Base-by-base conservation (phyloP, 495 filamentous ascomycete species). In the Neurospora cerealis region DNA sequence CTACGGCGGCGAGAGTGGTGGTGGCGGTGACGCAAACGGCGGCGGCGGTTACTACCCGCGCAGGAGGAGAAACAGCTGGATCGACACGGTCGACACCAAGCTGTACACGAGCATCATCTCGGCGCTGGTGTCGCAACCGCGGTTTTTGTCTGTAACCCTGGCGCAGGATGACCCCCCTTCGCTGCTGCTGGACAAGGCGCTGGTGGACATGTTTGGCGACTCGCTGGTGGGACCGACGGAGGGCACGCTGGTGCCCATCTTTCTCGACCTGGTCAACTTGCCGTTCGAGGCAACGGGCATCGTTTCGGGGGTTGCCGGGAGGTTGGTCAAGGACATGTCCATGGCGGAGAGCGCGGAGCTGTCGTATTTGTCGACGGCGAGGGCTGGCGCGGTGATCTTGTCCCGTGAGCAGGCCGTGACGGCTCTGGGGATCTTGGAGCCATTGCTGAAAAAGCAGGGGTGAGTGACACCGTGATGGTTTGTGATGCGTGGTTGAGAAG, bases 271-370 rank as follows among this genome's bases (percentile, higher is more conserved):
- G 70, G 88, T 88, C 28, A 89, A 90, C 38, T 85, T 98, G 4
- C 93, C 95, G 1, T 86, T 94, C 32, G 95, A 97, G 81, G 94
- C 93, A 5, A 97, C 94, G 2, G 96, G 96, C 41, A 97, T 98
- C 71, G 93, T 98, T 42, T 97, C 93, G 76, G 95, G 95, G 9
- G 93, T 98, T 24, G 95, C 95, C 1, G 92, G 93, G 17, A 88
- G 88, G 74, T 85, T 97, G 48, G 92, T 93, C 2, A 88, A 81
- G 73, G 86, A 87, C 73, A 84, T 88, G 84, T 72, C 75, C 24
- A 87, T 86, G 76, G 71, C 77, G 17, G 84, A 84, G n/a, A 86
- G 87, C 28, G 87, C 94, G n/a, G 95, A 97, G 82, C 90, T 99
- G 84, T 93, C 90, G 73, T 99, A 97, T 78, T 84, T 98, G 73